Conservation (phyloP, 2,329 filamentous ascomycete genomes). For the Colletotrichum sp. region DNA sequence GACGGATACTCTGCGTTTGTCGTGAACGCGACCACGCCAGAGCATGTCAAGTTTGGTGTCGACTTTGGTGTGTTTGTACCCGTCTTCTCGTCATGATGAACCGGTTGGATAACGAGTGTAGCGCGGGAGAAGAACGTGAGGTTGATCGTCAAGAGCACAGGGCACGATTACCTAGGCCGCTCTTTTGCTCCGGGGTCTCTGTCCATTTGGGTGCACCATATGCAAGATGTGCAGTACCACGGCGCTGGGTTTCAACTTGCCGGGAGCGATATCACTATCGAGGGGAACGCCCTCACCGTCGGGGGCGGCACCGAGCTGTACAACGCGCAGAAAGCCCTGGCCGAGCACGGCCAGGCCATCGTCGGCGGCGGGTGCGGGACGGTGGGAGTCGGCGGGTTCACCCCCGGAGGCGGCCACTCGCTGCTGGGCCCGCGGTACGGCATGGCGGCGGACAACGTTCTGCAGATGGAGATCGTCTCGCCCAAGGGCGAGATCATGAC, state of each 20-base stretch:
- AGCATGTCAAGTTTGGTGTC: conserved; percentile 37
- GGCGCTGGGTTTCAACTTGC: background rate
- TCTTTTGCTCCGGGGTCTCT: conserved; percentile 55
- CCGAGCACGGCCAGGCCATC: conserved; percentile 49
- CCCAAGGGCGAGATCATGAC: conserved; percentile 53
- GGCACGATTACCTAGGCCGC: conserved; percentile 49
- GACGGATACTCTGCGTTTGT: conserved; percentile 40
- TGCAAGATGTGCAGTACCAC: background rate
- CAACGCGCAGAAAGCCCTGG: conserved; percentile 50
- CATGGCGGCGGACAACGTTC: conserved; percentile 65
- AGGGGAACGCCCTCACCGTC: conserved; percentile 53
- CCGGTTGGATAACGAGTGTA: conserved; percentile 5
- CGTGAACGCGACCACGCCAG: conserved; percentile 36
- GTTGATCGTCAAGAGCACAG: conserved; percentile 43
- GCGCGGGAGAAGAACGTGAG: conserved; percentile 43
- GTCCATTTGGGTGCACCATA: conserved; percentile 57
- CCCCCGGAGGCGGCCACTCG: conserved; percentile 66
- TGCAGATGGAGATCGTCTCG: conserved; percentile 63
- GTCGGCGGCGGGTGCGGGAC: conserved; percentile 60
- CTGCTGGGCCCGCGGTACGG: conserved; percentile 58
- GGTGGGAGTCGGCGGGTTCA: conserved; percentile 65
- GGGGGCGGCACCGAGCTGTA: conserved; percentile 58
- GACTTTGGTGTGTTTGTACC: conserved; percentile 43
- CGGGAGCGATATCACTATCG: background rate
- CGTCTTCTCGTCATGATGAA: no score